These are phyloP conservation scores for Apiospora pterosperma DNA, from an alignment of 2,329 filamentous ascomycete genomes.

Conservation along the genomic window DNA sequence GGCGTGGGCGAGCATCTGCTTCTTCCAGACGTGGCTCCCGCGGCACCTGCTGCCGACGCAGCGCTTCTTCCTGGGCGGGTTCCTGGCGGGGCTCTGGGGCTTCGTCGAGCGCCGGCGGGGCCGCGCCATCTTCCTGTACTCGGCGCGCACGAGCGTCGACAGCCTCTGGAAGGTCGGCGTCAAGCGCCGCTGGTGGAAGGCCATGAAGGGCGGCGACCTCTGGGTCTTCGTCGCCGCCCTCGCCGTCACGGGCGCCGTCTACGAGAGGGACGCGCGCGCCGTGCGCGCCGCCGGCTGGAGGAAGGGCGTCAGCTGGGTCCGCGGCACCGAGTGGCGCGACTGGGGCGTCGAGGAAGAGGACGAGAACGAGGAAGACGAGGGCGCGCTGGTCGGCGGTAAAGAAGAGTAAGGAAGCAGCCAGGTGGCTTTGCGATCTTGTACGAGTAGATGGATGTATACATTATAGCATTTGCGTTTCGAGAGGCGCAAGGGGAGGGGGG, in stretches of 20 bases:
- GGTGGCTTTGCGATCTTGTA: too few species aligned
- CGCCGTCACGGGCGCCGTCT: constrained; percentile 73
- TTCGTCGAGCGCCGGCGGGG: constrained; percentile 65
- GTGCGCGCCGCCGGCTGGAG: constrained; percentile 65
- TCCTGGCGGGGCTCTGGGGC: constrained; percentile 81
- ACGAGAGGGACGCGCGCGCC: constrained; percentile 67
- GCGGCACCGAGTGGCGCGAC: constrained; percentile 74
- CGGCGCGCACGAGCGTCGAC: constrained; percentile 73
- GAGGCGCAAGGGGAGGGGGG: neutral
- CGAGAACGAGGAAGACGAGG: neutral
- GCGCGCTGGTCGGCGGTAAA: neutral
- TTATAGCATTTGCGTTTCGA: neutral
- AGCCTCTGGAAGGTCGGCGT: constrained; percentile 90
- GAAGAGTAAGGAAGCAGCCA: neutral
- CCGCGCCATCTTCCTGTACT: constrained; percentile 73
- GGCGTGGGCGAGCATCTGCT: constrained; percentile 83
- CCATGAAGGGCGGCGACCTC: constrained; percentile 78
- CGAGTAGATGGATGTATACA: neutral
- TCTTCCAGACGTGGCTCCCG: constrained; percentile 80
- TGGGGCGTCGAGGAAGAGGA: constrained; percentile 50
- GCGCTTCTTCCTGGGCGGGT: constrained; percentile 86
- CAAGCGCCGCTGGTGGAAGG: constrained; percentile 85
- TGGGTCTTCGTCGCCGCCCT: constrained; percentile 77
- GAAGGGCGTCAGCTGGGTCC: constrained; percentile 70
- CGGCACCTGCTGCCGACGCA: constrained; percentile 72